Percentiles rank a stretch among this genome's conserved stretches.
These are phyloP conservation scores for Penstemon newberryi DNA, from an alignment of 257 asterid genomes.

Conservation along the genomic window DNA sequence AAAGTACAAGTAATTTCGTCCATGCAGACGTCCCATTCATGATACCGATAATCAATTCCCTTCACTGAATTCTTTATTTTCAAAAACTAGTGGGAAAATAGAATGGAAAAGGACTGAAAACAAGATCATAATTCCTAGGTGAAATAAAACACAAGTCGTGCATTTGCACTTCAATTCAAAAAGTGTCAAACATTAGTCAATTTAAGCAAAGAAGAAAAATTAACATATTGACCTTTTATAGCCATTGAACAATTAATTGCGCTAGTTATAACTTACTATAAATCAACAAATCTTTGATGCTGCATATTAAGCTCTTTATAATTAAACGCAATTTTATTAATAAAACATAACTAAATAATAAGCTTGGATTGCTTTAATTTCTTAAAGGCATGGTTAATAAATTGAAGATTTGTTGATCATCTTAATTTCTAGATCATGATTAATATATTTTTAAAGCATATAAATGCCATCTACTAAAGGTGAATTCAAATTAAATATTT, in stretches of 20 bases:
- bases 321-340: neutral
- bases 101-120: constrained; percentile 2
- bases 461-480: too few relatives aligned
- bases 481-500: too few relatives aligned
- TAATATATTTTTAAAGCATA: too few relatives aligned
- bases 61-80: too few relatives aligned
- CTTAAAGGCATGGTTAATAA: neutral
- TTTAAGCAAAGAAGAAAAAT: neutral
- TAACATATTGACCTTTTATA: neutral
- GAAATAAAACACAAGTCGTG: neutral
- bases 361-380: neutral
- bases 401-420: too few relatives aligned
- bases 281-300: neutral
- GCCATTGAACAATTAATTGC: neutral
- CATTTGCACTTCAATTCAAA: neutral
- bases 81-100: neutral
- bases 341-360: neutral
- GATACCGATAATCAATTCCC: too few relatives aligned
- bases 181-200: neutral
- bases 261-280: neutral
- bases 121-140: neutral
- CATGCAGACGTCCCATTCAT: too few relatives aligned
- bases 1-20: too few relatives aligned
- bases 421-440: too few relatives aligned
- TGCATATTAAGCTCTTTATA: neutral